Evolutionary conservation across 495 filamentous ascomycete species (phyloP).

Genomic region (Chaetomium tenue): DNA sequence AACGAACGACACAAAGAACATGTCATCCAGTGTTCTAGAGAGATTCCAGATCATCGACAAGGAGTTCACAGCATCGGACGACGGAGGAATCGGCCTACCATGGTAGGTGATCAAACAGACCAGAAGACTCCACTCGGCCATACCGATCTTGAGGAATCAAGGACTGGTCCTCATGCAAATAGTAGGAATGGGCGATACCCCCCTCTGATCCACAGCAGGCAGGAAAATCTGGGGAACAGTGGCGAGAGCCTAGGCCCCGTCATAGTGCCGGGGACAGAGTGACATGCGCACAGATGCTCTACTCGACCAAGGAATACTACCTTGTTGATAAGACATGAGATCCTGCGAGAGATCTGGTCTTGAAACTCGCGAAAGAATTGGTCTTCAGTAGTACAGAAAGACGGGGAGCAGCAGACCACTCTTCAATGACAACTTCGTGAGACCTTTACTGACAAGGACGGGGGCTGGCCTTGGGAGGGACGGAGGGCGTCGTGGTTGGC

Average conservation of each 20-base stretch:
- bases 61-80: slow-evolving; percentile 11
- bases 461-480: neutral
- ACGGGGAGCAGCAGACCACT: neutral
- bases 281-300: slow-evolving; percentile 5
- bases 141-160: slow-evolving; percentile 23
- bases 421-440: neutral
- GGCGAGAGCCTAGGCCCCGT: neutral
- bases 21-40: slow-evolving; percentile 19
- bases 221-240: slow-evolving; percentile 20
- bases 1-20: neutral
- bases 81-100: slow-evolving; percentile 13
- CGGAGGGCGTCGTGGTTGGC: slow-evolving; percentile 19
- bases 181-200: neutral
- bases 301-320: neutral
- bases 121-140: slow-evolving; percentile 12
- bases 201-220: slow-evolving; percentile 5
- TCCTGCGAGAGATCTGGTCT: neutral
- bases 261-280: neutral
- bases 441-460: neutral
- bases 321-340: neutral
- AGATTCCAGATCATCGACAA: slow-evolving; percentile 24
- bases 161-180: slow-evolving; percentile 25
- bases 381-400: slow-evolving; percentile 10
- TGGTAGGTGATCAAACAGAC: slow-evolving; percentile 32
- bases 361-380: slow-evolving; percentile 13